Conservation (phyloP, 2,329 filamentous ascomycete genomes). For the Tolypocladium guangdongense region DNA sequence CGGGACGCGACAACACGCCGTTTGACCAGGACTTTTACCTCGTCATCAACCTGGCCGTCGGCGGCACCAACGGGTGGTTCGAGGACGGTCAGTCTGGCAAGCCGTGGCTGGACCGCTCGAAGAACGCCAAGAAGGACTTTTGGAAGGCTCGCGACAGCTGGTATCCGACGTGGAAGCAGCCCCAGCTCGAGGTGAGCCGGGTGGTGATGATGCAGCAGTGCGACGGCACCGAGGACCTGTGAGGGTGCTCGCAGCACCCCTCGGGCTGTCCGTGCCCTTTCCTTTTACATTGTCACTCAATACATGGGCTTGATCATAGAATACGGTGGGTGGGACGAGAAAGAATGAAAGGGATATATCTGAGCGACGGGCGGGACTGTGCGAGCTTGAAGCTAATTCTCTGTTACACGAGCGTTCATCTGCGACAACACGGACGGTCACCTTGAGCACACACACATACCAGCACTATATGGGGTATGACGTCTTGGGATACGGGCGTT, state of each 20-base stretch:
- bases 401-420: background rate
- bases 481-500: background rate
- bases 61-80: slow-evolving; percentile 77
- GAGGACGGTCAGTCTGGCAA: slow-evolving; percentile 60
- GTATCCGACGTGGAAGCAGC: slow-evolving; percentile 61
- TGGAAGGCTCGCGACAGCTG: slow-evolving; percentile 57
- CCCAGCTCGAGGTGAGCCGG: slow-evolving; percentile 56
- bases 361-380: background rate
- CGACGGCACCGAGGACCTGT: slow-evolving; percentile 46
- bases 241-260: slow-evolving; percentile 2
- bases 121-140: slow-evolving; percentile 63
- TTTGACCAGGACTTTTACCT: slow-evolving; percentile 71
- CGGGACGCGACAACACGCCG: slow-evolving; percentile 51
- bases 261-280: background rate
- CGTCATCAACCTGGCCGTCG: slow-evolving; percentile 65
- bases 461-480: background rate
- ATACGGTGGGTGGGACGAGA: background rate
- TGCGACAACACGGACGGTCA: background rate
- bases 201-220: slow-evolving; percentile 64
- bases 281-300: background rate
- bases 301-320: background rate
- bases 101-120: slow-evolving; percentile 64
- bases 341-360: background rate
- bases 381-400: background rate
- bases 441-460: background rate